Evolutionary conservation across 75 land plant genomes (phyloP), one percentile per base, ranked within the genome.

Genomic region (Ceratopteris richardii): DNA sequence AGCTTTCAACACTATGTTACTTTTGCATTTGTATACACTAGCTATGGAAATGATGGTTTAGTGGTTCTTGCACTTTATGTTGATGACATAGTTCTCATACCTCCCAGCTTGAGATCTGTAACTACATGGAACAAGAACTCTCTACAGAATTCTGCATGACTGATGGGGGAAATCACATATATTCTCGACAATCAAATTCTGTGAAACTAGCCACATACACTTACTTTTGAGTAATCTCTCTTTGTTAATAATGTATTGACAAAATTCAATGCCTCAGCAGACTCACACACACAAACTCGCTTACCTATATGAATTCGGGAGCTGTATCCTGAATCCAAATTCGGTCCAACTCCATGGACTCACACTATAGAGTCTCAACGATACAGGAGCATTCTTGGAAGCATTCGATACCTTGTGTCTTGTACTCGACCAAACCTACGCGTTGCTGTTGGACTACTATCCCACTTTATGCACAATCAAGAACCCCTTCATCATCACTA

Each of bases 341-440:
- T 11, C 51, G 21, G 51, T 24, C 51, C 51, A 4, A 9, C 37
- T 33, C 3, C 7, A 4, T 33, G 37, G 37, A 33, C 7, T 4
- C 37, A 33, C 37, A 33, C 37, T 4, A 4, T 9, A 33, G 37
- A 33, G 9, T 33, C 3, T 33, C 37, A 9, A 33, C 3, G 37
- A 33, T 33, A 33, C 9, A 16, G 52, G 2, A 53, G 42, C 17
- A 40, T 61, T 20, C 4, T 61, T 22, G 52, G 52, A 11, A 37
- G 52, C 31, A 40, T 61, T 43, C 13, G 22, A 17, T 47, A 61
- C 43, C 42, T 61, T 19, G 51, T 43, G 1, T 13, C 25, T 33
- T 46, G 50, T 42, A 67, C 70, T 24, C 14, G 64, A 3, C 51
- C 33, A 6, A 48, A 67, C 13, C 31, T 66, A 41, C 4, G 24